phyloP scores from a whole-genome alignment of 2,329 filamentous ascomycete species.

The Xylaria sp. region DNA sequence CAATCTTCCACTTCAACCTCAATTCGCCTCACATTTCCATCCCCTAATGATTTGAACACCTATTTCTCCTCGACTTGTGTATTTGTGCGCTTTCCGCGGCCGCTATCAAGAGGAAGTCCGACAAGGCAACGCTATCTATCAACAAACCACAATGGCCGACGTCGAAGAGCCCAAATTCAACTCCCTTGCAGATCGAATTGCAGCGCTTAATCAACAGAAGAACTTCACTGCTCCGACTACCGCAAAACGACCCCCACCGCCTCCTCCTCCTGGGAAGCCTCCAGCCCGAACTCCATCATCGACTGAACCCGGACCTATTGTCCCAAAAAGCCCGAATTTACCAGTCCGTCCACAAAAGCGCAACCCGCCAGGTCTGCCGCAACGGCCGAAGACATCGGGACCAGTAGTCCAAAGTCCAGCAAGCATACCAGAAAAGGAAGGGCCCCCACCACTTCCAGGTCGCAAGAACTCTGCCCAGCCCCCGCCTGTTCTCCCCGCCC shows the following conservation, averaged over 20 bases:
- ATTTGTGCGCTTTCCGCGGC: too few relatives aligned
- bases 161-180: constrained; percentile 64
- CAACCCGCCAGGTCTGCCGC: constrained; percentile 42
- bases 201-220: constrained; percentile 64
- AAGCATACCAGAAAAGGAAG: constrained; percentile 32
- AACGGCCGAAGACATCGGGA: constrained; percentile 40
- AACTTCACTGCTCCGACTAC: constrained; percentile 51
- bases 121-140: neutral
- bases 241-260: constrained; percentile 47
- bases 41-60: constrained; percentile 1
- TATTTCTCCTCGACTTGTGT: neutral
- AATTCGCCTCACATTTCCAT: neutral
- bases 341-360: constrained; percentile 43
- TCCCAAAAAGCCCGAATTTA: constrained; percentile 40
- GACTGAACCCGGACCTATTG: constrained; percentile 27
- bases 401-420: constrained; percentile 30
- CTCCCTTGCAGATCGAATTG: constrained; percentile 64
- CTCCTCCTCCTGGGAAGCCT: constrained; percentile 49
- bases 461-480: constrained; percentile 42
- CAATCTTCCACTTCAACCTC: neutral
- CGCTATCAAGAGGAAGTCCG: too few relatives aligned
- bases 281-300: constrained; percentile 41
- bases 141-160: constrained; percentile 54
- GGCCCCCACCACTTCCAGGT: constrained; percentile 42
- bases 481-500: constrained; percentile 54